phyloP scores from a whole-genome alignment of 208 protist species.

The Leptomonas pyrrhocoris region DNA sequence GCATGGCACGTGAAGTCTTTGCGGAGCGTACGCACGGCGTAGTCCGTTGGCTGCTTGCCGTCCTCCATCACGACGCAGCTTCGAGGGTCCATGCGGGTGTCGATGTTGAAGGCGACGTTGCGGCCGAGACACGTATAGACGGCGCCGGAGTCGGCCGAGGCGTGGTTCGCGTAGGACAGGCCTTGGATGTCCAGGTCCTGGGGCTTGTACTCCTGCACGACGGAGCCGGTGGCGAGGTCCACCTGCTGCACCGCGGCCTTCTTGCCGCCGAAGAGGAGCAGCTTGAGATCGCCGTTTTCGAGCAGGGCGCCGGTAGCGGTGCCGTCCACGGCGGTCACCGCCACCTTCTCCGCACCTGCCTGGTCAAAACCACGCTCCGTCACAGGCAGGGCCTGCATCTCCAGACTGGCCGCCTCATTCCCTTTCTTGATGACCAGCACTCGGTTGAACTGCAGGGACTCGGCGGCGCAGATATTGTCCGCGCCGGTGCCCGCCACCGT shows the following conservation, averaged over 20 bases:
- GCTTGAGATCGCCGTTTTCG: conserved; percentile 51
- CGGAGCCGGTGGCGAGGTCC: conserved; percentile 50
- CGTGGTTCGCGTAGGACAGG: conserved; percentile 54
- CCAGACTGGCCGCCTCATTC: conserved; percentile 25
- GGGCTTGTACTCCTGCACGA: conserved; percentile 55
- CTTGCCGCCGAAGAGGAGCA: conserved; percentile 51
- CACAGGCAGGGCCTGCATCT: conserved; percentile 29
- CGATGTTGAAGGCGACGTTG: conserved; percentile 71
- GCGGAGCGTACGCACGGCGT: conserved; percentile 32
- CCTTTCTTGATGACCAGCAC: conserved; percentile 46
- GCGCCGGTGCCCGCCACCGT: conserved; percentile 26
- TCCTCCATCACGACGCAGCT: conserved; percentile 48
- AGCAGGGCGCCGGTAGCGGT: conserved; percentile 45
- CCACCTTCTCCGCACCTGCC: conserved; percentile 20
- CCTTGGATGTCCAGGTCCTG: conserved; percentile 27
- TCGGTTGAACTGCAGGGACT: conserved; percentile 53
- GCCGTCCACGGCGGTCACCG: conserved; percentile 32
- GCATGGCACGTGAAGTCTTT: conserved; percentile 65
- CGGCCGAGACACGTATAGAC: conserved; percentile 58
- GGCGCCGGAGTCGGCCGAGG: conserved; percentile 30
- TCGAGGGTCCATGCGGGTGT: conserved; percentile 63
- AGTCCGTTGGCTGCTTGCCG: conserved; percentile 41
- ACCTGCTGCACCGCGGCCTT: conserved; percentile 40
- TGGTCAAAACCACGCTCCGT: conserved; percentile 48
- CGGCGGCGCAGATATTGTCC: conserved; percentile 58